Evolutionary conservation across 1,284 basidiomycete species (phyloP).

Genomic region (Tranzscheliella williamsii): DNA sequence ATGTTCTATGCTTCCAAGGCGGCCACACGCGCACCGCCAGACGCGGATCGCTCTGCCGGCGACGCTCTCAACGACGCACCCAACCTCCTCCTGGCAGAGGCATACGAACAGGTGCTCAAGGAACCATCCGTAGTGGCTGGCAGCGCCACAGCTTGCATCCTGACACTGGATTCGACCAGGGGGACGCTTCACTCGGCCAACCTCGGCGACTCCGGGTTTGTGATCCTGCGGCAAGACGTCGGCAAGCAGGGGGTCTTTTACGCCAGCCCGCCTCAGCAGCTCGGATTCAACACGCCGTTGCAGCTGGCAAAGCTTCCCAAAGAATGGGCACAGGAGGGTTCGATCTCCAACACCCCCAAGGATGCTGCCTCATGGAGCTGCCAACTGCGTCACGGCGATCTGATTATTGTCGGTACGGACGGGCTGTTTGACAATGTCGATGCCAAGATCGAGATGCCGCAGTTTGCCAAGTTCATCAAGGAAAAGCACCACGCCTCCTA

Average conservation of each 20-base stretch:
- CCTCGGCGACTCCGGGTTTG: constrained; percentile 85
- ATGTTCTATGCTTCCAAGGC: constrained; percentile 73
- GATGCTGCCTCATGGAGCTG: constrained; percentile 46
- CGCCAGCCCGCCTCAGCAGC: constrained; percentile 48
- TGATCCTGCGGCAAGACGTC: constrained; percentile 66
- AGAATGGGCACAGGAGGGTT: constrained; percentile 37
- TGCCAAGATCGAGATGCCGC: constrained; percentile 65
- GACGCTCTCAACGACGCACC: constrained; percentile 6
- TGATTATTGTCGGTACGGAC: constrained; percentile 70
- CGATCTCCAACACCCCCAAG: constrained; percentile 44
- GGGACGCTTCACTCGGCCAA: constrained; percentile 79
- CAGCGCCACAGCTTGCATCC: constrained; percentile 81
- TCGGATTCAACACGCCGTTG: constrained; percentile 58
- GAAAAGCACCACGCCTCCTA: constrained; percentile 51
- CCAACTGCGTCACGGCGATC: constrained; percentile 47
- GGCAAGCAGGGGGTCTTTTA: constrained; percentile 51
- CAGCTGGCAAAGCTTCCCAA: constrained; percentile 57
- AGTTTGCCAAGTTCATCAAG: constrained; percentile 53
- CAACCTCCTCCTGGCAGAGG: constrained; percentile 71
- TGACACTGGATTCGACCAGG: constrained; percentile 75
- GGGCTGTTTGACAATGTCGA: constrained; percentile 86
- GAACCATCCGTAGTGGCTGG: constrained; percentile 76
- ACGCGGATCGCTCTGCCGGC: not conserved
- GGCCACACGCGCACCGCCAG: constrained; percentile 11
- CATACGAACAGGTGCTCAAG: constrained; percentile 72